Evolutionary conservation across 1,284 basidiomycete species (phyloP), one percentile per base, ranked within the genome.

Genomic region (Boletus austroedulis): DNA sequence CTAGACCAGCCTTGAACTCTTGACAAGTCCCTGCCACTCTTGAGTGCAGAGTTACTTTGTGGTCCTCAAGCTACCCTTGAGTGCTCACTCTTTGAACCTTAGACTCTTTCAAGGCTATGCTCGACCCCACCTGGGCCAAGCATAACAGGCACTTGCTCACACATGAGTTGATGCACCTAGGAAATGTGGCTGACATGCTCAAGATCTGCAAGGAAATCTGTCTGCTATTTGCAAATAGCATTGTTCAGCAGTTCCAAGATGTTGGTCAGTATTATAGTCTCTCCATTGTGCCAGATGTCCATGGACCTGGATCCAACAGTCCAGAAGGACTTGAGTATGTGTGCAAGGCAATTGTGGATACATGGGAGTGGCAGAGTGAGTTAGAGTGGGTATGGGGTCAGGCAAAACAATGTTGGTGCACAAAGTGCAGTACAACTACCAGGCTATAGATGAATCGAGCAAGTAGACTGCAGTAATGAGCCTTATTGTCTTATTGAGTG

Each of bases 71-170:
- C n/a, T n/a, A n/a, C n/a, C n/a, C n/a, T n/a, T n/a, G n/a, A n/a
- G n/a, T n/a, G n/a, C n/a, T n/a, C n/a, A n/a, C n/a, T n/a, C n/a
- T n/a, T n/a, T n/a, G n/a, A n/a, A n/a, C n/a, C n/a, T n/a, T n/a
- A n/a, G n/a, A n/a, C n/a, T n/a, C n/a, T n/a, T n/a, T n/a, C n/a
- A n/a, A n/a, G n/a, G n/a, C n/a, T n/a, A n/a, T n/a, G n/a, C n/a
- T n/a, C n/a, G n/a, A n/a, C n/a, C n/a, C n/a, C n/a, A n/a, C n/a
- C n/a, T n/a, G n/a, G n/a, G n/a, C n/a, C n/a, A n/a, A n/a, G n/a
- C n/a, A n/a, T n/a, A n/a, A n/a, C n/a, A n/a, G n/a, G n/a, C 66
- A 71, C 1, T 61, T 76, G 23, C 66, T 77, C 19, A 64, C 70
- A 3, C 65, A 72, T 44, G 62, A 65, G 1, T 56, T 61, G 2